phyloP scores from a whole-genome alignment of 2,329 filamentous ascomycete species.

The Penicillium janthinellum region DNA sequence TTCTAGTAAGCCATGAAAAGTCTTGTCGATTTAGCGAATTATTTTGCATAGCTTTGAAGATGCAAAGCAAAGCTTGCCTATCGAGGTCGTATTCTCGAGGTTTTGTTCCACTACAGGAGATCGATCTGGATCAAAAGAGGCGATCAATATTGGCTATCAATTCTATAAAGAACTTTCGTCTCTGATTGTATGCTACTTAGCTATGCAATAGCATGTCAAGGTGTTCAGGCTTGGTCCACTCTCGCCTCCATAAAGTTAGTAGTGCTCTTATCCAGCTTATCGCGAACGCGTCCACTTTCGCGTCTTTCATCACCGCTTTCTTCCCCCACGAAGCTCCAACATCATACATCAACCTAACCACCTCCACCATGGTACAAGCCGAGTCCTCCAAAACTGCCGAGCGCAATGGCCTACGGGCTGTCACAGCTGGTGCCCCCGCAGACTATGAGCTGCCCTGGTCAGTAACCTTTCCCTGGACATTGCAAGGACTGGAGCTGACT shows the following conservation, averaged over 20 bases:
- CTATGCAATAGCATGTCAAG: not conserved
- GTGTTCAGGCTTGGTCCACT: not conserved
- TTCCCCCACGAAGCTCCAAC: slow-evolving; percentile 1
- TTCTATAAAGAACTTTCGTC: no score
- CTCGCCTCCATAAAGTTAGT: not conserved
- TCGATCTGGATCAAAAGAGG: no score
- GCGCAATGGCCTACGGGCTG: slow-evolving; percentile 44
- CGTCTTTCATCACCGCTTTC: slow-evolving; percentile 24
- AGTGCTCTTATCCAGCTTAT: slow-evolving; percentile 14
- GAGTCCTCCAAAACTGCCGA: slow-evolving; percentile 51
- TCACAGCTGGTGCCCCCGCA: slow-evolving; percentile 42
- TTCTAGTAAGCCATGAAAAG: no score
- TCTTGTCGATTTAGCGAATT: no score
- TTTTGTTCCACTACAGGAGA: no score
- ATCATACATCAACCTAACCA: not conserved
- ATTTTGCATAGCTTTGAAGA: no score
- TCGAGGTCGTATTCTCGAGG: no score
- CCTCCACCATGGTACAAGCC: slow-evolving; percentile 44
- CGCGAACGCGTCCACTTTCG: slow-evolving; percentile 35
- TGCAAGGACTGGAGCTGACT: slow-evolving; percentile 15
- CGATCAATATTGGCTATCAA: no score
- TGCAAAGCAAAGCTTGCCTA: no score
- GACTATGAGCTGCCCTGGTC: slow-evolving; percentile 56
- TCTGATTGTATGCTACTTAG: no score
- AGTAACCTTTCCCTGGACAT: not conserved